Conservation (phyloP, 1,284 basidiomycete genomes). For the Pseudozyma hubeiensis region DNA sequence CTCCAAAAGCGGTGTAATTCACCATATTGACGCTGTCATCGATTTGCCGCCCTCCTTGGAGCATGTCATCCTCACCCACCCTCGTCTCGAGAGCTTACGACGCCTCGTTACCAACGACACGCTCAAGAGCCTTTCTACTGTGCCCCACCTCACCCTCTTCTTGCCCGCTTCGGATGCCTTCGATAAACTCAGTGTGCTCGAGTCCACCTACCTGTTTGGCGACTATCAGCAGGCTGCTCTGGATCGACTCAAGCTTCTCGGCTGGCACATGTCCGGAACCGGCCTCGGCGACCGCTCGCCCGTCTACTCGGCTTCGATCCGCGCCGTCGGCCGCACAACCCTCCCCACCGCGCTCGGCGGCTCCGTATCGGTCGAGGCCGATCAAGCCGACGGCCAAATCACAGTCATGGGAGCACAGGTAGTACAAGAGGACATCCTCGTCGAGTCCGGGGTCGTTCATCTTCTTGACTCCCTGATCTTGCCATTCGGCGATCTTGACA, state of each 20-base stretch:
- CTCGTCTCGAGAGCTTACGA: constrained; percentile 60
- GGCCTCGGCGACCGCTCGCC: constrained; percentile 57
- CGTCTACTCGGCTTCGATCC: constrained; percentile 48
- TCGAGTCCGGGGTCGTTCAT: constrained; percentile 78
- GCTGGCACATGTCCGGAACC: constrained; percentile 62
- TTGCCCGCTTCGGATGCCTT: constrained; percentile 86
- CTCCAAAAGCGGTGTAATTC: constrained; percentile 77
- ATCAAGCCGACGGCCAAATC: constrained; percentile 22
- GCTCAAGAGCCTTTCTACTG: constrained; percentile 52
- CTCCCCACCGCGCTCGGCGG: constrained; percentile 63
- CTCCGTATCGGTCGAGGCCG: constrained; percentile 36
- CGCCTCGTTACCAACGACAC: constrained; percentile 66
- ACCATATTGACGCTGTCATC: constrained; percentile 81
- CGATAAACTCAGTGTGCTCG: constrained; percentile 69
- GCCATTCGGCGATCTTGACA: constrained; percentile 78
- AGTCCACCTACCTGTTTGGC: constrained; percentile 57
- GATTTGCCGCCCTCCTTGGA: constrained; percentile 79
- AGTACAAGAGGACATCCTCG: constrained; percentile 62
- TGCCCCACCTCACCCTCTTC: constrained; percentile 85
- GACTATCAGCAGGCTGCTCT: constrained; percentile 47
- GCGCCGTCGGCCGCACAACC: constrained; percentile 17
- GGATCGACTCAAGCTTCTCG: constrained; percentile 62
- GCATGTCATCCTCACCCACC: constrained; percentile 54
- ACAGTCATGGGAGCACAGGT: constrained; percentile 40
- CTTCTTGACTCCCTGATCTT: constrained; percentile 85